Evolutionary conservation across 306 rosid species (phyloP), one percentile per base, ranked within the genome.

Genomic region (Fagus sylvatica): DNA sequence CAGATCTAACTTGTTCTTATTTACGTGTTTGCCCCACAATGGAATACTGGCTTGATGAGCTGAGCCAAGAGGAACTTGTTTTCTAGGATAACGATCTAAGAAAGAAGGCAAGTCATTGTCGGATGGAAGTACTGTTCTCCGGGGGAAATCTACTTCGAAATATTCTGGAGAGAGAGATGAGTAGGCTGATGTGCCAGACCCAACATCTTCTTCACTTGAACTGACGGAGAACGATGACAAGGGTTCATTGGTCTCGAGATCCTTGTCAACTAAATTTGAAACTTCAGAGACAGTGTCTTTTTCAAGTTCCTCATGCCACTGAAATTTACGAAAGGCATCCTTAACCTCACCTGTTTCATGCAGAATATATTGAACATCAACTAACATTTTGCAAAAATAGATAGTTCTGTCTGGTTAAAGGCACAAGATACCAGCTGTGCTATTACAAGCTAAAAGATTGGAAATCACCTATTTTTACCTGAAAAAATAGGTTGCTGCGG

Each of bases 1-100:
- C 69, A 37, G 71, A 67, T 37, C 78, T 12, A 61, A 48, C 71
- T 36, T 39, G 32, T 39, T 33, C 41, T 55, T 49, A 68, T 68
- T 66, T 34, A 56, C 39, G 41, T 19, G 49, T 62, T 85, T 87
- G 7, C 13, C 39, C 87, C 91, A 89, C 36, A 73, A 22, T 33
- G 91, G 88, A 76, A 90, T 78, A 33, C 42, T 67, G 53, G 87
- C 91, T 81, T 87, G 93, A 80, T 87, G 84, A 78, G 84, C 74
- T 42, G 80, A 73, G 42, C 91, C 93, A 51, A 87, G 17, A 11
- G 90, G 88, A 80, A 87, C 85, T 70, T 73, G 76, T 67, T 60
- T 84, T 84, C 87, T 75, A 3, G 86, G 85, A 76, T 78, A 70
- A 71, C 68, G 6, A 71, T 84, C 84, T 39, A 32, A 48, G 39